Evolutionary conservation across 148 eudicot genomes (phyloP), one percentile per base, ranked within the genome.

Genomic region (Limonium bicolor): DNA sequence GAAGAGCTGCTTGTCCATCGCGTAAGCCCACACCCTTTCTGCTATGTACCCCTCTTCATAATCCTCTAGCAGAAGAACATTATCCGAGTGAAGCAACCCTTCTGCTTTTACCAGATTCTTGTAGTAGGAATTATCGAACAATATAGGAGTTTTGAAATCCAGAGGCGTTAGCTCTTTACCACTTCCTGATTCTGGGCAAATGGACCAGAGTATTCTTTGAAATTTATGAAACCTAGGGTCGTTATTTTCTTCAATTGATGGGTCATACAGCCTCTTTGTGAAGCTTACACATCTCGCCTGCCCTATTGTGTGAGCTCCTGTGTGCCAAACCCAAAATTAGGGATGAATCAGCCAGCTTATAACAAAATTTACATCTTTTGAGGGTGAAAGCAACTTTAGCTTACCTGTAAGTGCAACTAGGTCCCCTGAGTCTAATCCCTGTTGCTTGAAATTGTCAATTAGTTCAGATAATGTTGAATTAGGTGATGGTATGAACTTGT

Each of bases 351-450:
- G n/a, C n/a, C n/a, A n/a, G n/a, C n/a, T n/a, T n/a, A n/a, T n/a
- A n/a, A n/a, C n/a, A n/a, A n/a, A n/a, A n/a, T n/a, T n/a, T n/a
- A n/a, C n/a, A n/a, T n/a, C n/a, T 24, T 9, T n/a, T 19, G 27
- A 24, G 0, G n/a, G 28, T n/a, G 9, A 3, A 24, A 34, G 14
- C 12, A 20, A 20, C 44, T 6, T 7, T 20, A 0, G 19, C 6
- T 48, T 59, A 82, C 94, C 94, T 62, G 94, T 78, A 27, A 83
- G 46, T 20, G 94, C 75, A 47, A 83, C 87, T 64, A 83, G 50
- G 62, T 83, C 94, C 21, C 36, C 49, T 42, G 40, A 52, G 47
- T 73, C 77, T 23, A 84, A 69, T 42, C 95, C 95, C 4, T 73
- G 82, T 15, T 61, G 59, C 12, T 42, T 41, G 35, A 84, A 80